These are phyloP conservation scores for Cylindrodendrum hubeiense DNA, from an alignment of 2,329 filamentous ascomycete species.

Conservation along the genomic window DNA sequence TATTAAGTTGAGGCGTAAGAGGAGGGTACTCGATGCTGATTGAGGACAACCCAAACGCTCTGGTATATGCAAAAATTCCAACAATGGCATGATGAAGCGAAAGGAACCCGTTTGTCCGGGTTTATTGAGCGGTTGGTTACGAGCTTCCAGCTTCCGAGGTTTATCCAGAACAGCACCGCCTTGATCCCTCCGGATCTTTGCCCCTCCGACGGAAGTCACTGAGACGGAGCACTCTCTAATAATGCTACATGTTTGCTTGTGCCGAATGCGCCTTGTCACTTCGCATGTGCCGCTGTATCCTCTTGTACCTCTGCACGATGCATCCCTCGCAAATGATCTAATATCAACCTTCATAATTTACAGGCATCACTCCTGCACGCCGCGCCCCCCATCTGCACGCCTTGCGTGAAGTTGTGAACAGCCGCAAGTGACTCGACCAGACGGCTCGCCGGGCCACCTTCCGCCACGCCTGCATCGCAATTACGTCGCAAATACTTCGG, in stretches of 20 bases:
- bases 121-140: neutral
- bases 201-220: too few species aligned
- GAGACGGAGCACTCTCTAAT: too few species aligned
- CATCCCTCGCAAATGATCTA: neutral
- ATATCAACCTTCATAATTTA: neutral
- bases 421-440: too few species aligned
- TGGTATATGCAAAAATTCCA: neutral
- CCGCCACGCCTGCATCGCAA: neutral
- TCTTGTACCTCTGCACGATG: neutral
- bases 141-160: neutral
- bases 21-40: neutral
- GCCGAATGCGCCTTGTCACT: neutral
- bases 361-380: neutral
- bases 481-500: neutral
- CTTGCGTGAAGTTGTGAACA: too few species aligned
- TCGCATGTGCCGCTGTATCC: neutral
- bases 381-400: neutral
- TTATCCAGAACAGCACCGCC: neutral
- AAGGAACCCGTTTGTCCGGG: neutral
- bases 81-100: neutral
- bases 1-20: neutral
- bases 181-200: too few species aligned
- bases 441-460: conserved; percentile 1
- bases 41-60: neutral
- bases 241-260: too few species aligned